Evolutionary conservation across 148 eudicot genomes (phyloP).

Genomic region (Cornus kousa): DNA sequence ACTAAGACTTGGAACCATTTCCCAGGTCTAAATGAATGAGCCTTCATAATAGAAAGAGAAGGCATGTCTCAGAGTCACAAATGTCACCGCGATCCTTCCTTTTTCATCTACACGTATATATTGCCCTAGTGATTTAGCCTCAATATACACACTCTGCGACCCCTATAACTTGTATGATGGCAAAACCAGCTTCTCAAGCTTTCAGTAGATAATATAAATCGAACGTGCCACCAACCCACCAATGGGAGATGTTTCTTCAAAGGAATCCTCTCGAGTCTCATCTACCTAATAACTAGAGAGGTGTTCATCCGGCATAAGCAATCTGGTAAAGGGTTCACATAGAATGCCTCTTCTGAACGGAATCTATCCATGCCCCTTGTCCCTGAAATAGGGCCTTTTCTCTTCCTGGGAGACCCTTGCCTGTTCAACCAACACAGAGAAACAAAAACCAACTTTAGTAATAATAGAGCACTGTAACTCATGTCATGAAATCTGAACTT

Average conservation of each 20-base stretch:
- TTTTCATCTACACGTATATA: neutral
- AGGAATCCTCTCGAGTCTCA: neutral
- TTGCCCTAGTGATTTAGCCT: neutral
- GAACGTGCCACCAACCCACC: neutral
- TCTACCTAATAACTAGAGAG: slow-evolving; percentile 27
- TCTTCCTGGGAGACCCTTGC: slow-evolving; percentile 91
- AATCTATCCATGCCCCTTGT: slow-evolving; percentile 91
- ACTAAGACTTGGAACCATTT: neutral
- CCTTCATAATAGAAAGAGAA: neutral
- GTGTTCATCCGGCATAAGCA: slow-evolving; percentile 64
- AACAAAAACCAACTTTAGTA: slow-evolving; percentile 5
- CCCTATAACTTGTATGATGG: neutral
- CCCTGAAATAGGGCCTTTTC: slow-evolving; percentile 89
- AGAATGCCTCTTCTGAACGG: slow-evolving; percentile 91
- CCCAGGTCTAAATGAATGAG: neutral
- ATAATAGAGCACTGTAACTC: neutral
- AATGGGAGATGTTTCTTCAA: neutral
- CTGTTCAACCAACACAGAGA: slow-evolving; percentile 30
- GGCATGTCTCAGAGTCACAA: neutral
- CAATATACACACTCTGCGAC: neutral
- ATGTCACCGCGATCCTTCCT: neutral
- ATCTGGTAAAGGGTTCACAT: slow-evolving; percentile 92
- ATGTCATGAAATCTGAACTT: neutral
- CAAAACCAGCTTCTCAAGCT: slow-evolving; percentile 8
- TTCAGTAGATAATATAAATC: neutral